phyloP scores from a whole-genome alignment of 495 filamentous ascomycete species.

The Aspergillus bertholletiae region DNA sequence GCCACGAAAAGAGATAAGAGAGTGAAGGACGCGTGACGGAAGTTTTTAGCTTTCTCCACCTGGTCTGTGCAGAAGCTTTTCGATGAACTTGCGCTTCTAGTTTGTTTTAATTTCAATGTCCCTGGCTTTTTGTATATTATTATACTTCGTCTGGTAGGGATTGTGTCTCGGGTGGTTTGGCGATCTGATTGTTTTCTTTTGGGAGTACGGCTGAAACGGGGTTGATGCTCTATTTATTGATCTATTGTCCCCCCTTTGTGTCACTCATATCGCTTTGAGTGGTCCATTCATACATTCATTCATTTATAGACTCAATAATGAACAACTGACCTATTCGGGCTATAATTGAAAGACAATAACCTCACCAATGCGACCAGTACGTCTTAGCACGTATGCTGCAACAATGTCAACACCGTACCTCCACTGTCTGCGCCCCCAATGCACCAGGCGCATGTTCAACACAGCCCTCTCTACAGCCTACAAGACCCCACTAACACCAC shows the following conservation, averaged over 20 bases:
- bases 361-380: too few species aligned
- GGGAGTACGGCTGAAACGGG: background rate
- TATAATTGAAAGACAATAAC: too few species aligned
- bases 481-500: background rate
- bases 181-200: background rate
- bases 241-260: background rate
- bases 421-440: too few species aligned
- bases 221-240: background rate
- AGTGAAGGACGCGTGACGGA: background rate
- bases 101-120: background rate
- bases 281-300: background rate
- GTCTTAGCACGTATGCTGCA: too few species aligned
- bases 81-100: background rate
- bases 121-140: background rate
- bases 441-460: background rate
- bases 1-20: conserved; percentile 3
- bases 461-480: background rate
- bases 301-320: background rate
- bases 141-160: too few species aligned
- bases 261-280: background rate
- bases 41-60: background rate
- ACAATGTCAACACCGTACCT: background rate
- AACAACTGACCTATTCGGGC: too few species aligned
- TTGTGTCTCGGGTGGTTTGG: background rate
- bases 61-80: conserved; percentile 32